A percentile compares a stretch with the other conserved stretches of the same genome.
Evolutionary conservation across 306 rosid genomes (phyloP).

Genomic region (Fagus crenata): DNA sequence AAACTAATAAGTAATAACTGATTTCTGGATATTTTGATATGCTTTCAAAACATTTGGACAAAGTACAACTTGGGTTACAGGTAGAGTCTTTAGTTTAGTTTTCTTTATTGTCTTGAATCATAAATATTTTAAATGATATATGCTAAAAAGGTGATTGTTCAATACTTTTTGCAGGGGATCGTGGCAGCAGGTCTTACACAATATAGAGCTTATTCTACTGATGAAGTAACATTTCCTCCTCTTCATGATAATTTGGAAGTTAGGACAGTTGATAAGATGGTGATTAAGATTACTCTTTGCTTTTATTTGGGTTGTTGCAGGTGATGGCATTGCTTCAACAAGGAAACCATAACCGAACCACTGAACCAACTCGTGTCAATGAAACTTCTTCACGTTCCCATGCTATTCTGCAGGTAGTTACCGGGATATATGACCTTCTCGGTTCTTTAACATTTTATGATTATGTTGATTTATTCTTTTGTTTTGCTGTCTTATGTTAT

Average conservation of each 20-base stretch:
- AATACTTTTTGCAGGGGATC: slow-evolving; percentile 60
- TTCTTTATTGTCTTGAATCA: too few relatives aligned
- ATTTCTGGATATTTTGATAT: too few relatives aligned
- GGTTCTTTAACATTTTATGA: background rate
- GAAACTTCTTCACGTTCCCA: slow-evolving; percentile 98
- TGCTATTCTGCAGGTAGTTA: slow-evolving; percentile 87
- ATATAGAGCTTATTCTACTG: slow-evolving; percentile 92
- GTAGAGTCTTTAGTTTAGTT: too few relatives aligned
- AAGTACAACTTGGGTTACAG: too few relatives aligned
- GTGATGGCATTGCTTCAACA: slow-evolving; percentile 96
- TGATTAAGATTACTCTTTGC: slow-evolving; percentile 9
- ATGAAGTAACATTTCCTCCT: slow-evolving; percentile 62
- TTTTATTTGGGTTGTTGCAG: slow-evolving; percentile 45
- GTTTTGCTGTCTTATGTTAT: slow-evolving; percentile 20
- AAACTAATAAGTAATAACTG: background rate
- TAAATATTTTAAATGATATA: slow-evolving; percentile 4
- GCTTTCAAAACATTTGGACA: too few relatives aligned
- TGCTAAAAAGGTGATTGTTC: slow-evolving; percentile 18
- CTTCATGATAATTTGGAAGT: slow-evolving; percentile 4
- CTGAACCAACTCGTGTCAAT: slow-evolving; percentile 93
- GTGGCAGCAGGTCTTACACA: slow-evolving; percentile 95
- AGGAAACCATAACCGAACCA: slow-evolving; percentile 89
- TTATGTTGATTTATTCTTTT: background rate
- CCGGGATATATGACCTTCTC: background rate
- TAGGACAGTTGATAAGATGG: slow-evolving; percentile 13